Percentiles rank a stretch among this genome's conserved stretches.
Evolutionary conservation across 805 yeast species (phyloP).

Genomic region (Naumovozyma castellii): DNA sequence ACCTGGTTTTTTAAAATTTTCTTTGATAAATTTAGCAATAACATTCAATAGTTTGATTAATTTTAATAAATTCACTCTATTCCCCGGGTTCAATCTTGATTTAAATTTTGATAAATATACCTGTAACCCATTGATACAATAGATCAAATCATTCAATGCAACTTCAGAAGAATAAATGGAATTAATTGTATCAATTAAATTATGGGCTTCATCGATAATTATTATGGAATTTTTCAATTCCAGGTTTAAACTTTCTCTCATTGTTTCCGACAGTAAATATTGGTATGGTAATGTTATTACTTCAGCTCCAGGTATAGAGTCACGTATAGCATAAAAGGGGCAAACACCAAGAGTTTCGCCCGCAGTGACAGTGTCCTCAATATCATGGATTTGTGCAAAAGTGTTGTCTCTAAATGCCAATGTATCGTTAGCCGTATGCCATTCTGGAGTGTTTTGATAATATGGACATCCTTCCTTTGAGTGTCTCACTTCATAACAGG

Average conservation of each 20-base stretch:
- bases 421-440: slow-evolving; percentile 31
- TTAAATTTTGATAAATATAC: slow-evolving; percentile 51
- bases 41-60: slow-evolving; percentile 47
- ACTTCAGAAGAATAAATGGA: slow-evolving; percentile 57
- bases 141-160: slow-evolving; percentile 38
- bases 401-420: slow-evolving; percentile 45
- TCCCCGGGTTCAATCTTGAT: slow-evolving; percentile 57
- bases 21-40: slow-evolving; percentile 40
- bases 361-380: slow-evolving; percentile 60
- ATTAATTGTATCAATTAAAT: slow-evolving; percentile 66
- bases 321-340: slow-evolving; percentile 72
- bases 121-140: slow-evolving; percentile 41
- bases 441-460: slow-evolving; percentile 32
- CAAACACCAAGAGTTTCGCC: slow-evolving; percentile 56
- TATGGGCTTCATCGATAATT: slow-evolving; percentile 89
- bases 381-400: slow-evolving; percentile 54
- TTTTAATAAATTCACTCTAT: slow-evolving; percentile 60
- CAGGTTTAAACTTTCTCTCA: slow-evolving; percentile 52
- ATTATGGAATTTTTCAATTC: slow-evolving; percentile 56
- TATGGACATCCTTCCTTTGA: slow-evolving; percentile 27
- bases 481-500: slow-evolving; percentile 60
- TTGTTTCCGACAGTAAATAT: slow-evolving; percentile 47
- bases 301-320: slow-evolving; percentile 51
- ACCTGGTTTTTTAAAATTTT: slow-evolving; percentile 40
- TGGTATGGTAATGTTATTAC: slow-evolving; percentile 83